Base-by-base conservation (phyloP, 2,329 filamentous ascomycete species). In the Fusarium duplospermum region DNA sequence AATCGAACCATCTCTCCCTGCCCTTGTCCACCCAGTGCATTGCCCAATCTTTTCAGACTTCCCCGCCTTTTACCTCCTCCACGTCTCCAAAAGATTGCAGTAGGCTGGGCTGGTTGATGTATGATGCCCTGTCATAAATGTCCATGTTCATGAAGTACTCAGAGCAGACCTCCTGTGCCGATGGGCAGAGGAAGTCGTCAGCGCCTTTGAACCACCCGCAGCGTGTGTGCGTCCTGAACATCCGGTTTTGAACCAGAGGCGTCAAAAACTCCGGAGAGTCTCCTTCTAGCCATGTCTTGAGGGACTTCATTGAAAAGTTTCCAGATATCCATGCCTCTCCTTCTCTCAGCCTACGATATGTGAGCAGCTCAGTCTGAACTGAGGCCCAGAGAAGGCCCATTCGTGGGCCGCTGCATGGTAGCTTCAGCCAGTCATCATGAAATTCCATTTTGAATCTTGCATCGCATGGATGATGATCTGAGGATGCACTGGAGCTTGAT, bases 341-440 rank as follows among this genome's bases (percentile, higher is more conserved):
- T 2, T 67, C 59, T 1, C 4, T 22, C 0, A 64, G 0, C 27
- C 67, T 66, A 0, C 73, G 73, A 8, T 76, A 74, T 0, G 71
- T 74, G 1, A 76, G 65, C 0, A 72, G 4, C 47, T 76, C 72
- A 1, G 60, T 52, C 31, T 76, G 71, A 8, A 76, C 60, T 0
- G 67, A 31, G 13, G 69, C 69, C 69, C 69, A 72, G 9, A 74
- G 61, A 14, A 63, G 40, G 0, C 71, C 71, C 0, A 54, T 52
- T 29, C 18, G 24, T n/a, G 50, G 31, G n/a, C 20, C 31, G 2
- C 9, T 36, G 10, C 66, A 71, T 24, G 63, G 62, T 9, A 47
- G 33, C 9, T 47, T 3, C 1, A 61, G 50, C 57, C 61, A 66
- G 14, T 8, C 2, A 20, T n/a, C 6, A 14, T 66, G 59, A 2